Evolutionary conservation across 2,329 filamentous ascomycete genomes (phyloP).

Genomic region (Pseudocercospora fuligena): DNA sequence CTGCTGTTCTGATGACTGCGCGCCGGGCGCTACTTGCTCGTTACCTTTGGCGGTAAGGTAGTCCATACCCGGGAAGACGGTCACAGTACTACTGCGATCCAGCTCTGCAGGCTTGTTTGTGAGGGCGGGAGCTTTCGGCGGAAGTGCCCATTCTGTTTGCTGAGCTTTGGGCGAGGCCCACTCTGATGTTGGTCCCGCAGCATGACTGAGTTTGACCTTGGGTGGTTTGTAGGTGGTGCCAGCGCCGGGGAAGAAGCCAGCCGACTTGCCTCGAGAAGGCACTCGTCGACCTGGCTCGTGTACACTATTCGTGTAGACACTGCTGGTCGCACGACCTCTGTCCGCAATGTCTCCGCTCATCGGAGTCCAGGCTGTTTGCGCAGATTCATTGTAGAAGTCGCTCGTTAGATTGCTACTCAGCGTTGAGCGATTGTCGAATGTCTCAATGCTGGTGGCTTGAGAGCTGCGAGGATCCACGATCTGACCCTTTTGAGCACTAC

Average conservation of each 20-base stretch:
- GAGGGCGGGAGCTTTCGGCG: conserved; percentile 23
- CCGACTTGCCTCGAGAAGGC: conserved; percentile 52
- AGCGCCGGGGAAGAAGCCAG: conserved; percentile 50
- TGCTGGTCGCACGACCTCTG: conserved; percentile 46
- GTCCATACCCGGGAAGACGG: conserved; percentile 43
- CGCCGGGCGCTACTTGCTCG: conserved; percentile 45
- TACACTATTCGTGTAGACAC: conserved; percentile 49
- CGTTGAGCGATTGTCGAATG: conserved; percentile 36
- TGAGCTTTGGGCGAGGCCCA: conserved; percentile 30
- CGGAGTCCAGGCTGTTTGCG: conserved; percentile 40
- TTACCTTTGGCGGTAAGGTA: conserved; percentile 33
- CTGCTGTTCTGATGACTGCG: conserved; percentile 33
- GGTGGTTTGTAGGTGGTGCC: conserved; percentile 37
- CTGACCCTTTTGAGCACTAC: conserved; percentile 33
- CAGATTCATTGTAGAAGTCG: conserved; percentile 40
- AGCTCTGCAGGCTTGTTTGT: conserved; percentile 22
- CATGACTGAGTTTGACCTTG: conserved; percentile 34
- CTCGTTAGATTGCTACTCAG: conserved; percentile 38
- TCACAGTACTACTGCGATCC: conserved; percentile 41
- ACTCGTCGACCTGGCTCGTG: conserved; percentile 55
- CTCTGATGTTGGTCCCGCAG: conserved; percentile 31
- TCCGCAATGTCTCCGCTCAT: conserved; percentile 33
- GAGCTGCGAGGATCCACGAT: conserved; percentile 39
- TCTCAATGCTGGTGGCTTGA: conserved; percentile 31
- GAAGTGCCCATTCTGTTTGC: conserved; percentile 32